Evolutionary conservation across 345 rosid genomes (phyloP).

Genomic region (Brassica nigra): DNA sequence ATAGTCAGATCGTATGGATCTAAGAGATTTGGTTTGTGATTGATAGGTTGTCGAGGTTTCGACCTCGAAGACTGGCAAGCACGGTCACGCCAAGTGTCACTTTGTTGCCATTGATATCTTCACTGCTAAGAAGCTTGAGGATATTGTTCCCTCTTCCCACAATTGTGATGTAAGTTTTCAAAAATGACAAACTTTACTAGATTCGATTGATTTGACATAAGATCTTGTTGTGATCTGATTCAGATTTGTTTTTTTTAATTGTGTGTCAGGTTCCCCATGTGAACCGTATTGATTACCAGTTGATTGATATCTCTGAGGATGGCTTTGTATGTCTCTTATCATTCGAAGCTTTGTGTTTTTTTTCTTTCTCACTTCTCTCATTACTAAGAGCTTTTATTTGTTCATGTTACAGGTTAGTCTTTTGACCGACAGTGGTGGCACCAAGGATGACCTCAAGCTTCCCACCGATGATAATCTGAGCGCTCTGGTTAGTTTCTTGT

Average conservation of each 20-base stretch:
- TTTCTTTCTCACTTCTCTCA: neutral
- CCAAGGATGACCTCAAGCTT: constrained; percentile 81
- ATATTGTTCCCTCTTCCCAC: constrained; percentile 92
- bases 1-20: constrained; percentile 18
- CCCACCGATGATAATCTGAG: constrained; percentile 73
- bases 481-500: constrained; percentile 47
- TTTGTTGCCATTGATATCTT: constrained; percentile 88
- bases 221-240: constrained; percentile 13
- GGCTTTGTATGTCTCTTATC: constrained; percentile 60
- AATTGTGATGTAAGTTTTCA: constrained; percentile 64
- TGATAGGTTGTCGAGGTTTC: constrained; percentile 87
- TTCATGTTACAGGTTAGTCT: constrained; percentile 57
- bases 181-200: neutral
- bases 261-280: constrained; percentile 67
- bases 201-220: neutral
- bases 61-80: constrained; percentile 87
- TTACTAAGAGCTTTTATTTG: neutral
- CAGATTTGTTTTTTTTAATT: neutral
- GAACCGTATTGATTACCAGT: constrained; percentile 72
- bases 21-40: neutral
- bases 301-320: constrained; percentile 82
- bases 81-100: constrained; percentile 94
- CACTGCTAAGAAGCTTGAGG: constrained; percentile 80
- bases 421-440: constrained; percentile 65
- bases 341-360: neutral